Evolutionary conservation across 768 basidiomycete genomes (phyloP), one percentile per base, ranked within the genome.

Genomic region (Collybia mongolica): DNA sequence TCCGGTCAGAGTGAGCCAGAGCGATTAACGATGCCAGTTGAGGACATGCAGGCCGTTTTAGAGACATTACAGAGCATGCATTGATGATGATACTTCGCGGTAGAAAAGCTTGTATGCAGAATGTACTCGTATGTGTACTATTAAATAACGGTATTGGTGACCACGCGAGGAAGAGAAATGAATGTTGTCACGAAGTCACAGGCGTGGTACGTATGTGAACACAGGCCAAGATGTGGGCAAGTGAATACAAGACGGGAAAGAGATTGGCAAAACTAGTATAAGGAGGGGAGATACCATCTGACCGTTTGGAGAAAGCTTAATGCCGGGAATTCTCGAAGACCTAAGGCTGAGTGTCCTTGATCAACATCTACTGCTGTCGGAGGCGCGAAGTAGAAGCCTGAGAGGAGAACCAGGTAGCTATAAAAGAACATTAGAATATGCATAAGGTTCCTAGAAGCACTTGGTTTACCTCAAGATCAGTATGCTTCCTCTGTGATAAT

Each of bases 401-500:
- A 81, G 29, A 81, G 68, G 28, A 99, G 83, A 40, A 98, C 95
- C 41, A 98, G 74, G 65, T 99, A 99, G 58, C 94, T 97, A 62
- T 9, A 44, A 45, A 39, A 38, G 11, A 53, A 14, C 44, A 40
- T 36, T 29, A 52, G 39, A 11, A 26, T 14, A 19, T 23, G 26
- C 22, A 49, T 5, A 22, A 23, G 4, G 11, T 32, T 32, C 11
- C 32, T 2, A 32, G 7, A 32, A 5, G 11, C 11, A 6, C 14
- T 32, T 6, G n/a, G 53, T 65, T 41, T 58, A 95, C 92, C 94
- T 94, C 44, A 98, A 75, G 48, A 98, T 88, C 40, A 99, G 83
- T 52, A 97, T 97, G 58, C 90, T 93, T 41, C 97, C 97, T 58
- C 97, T 84, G 65, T 98, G 93, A 66, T 99, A 99, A 70, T 98